These are phyloP conservation scores for Pseudogymnoascus sp. DNA, from an alignment of 2,329 filamentous ascomycete genomes.

Conservation along the genomic window DNA sequence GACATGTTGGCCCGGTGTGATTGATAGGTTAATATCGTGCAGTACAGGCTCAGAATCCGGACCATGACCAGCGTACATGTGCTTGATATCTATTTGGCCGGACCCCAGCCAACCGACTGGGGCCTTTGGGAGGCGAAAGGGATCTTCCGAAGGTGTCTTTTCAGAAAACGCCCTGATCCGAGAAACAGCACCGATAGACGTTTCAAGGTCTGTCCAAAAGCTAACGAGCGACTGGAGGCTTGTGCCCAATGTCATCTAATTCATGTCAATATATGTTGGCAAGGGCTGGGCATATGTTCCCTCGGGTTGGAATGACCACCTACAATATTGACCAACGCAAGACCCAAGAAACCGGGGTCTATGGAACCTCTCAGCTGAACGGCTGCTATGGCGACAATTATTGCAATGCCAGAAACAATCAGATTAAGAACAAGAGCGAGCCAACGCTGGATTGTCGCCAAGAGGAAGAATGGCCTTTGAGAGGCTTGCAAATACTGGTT, in stretches of 20 bases:
- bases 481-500: conserved; percentile 31
- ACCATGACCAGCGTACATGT: conserved; percentile 15
- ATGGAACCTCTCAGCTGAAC: conserved; percentile 14
- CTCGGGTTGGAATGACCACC: neutral
- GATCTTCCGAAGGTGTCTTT: conserved; percentile 35
- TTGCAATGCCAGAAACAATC: conserved; percentile 32
- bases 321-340: conserved; percentile 42
- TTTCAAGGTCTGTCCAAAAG: conserved; percentile 52
- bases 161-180: conserved; percentile 47
- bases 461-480: conserved; percentile 39
- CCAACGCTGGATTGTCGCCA: conserved; percentile 40
- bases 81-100: conserved; percentile 11
- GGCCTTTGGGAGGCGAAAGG: neutral
- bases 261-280: neutral
- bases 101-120: conserved; percentile 9
- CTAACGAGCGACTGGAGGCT: conserved; percentile 37
- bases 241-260: conserved; percentile 5
- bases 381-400: conserved; percentile 26
- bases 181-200: conserved; percentile 48
- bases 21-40: conserved; percentile 15
- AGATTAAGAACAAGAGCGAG: conserved; percentile 37
- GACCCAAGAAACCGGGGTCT: conserved; percentile 12
- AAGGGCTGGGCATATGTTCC: neutral
- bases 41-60: conserved; percentile 16
- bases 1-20: conserved; percentile 37